phyloP scores from a whole-genome alignment of 1,284 basidiomycete genomes.

The Malassezia obtusa region DNA sequence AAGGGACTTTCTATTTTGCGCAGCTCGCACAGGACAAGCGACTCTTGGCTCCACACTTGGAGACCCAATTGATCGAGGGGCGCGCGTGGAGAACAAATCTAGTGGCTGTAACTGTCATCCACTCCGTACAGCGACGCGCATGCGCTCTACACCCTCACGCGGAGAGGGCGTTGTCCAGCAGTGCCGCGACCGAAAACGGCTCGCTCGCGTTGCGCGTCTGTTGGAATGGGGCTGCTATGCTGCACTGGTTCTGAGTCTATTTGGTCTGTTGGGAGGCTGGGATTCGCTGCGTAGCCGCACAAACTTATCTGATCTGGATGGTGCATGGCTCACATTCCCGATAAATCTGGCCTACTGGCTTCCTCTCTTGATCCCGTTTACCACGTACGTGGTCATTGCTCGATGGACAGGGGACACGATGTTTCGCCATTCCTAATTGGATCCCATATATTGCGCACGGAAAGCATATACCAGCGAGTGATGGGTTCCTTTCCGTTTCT shows the following conservation, averaged over 20 bases:
- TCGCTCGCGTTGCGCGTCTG: background rate
- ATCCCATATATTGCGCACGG: background rate
- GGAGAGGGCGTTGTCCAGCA: background rate
- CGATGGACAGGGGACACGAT: conserved; percentile 30
- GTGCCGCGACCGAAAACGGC: background rate
- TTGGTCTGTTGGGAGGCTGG: conserved; percentile 9
- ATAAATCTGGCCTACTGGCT: conserved; percentile 23
- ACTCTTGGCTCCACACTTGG: no score
- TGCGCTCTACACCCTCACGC: background rate
- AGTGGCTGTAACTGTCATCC: background rate
- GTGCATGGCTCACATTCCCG: conserved; percentile 2
- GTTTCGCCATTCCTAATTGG: conserved; percentile 3
- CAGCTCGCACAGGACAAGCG: no score
- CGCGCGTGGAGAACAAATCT: no score
- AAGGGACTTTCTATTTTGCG: no score
- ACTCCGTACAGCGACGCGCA: background rate
- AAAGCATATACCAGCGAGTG: no score
- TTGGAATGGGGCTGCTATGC: background rate
- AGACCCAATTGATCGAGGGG: no score
- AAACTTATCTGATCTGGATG: no score
- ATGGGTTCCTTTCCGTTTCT: background rate
- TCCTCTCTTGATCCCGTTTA: conserved; percentile 34
- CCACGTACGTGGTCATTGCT: conserved; percentile 38
- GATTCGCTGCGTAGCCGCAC: background rate
- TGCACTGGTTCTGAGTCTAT: background rate